Base-by-base conservation (phyloP, 345 rosid species). In the Erysimum cheiranthoides region DNA sequence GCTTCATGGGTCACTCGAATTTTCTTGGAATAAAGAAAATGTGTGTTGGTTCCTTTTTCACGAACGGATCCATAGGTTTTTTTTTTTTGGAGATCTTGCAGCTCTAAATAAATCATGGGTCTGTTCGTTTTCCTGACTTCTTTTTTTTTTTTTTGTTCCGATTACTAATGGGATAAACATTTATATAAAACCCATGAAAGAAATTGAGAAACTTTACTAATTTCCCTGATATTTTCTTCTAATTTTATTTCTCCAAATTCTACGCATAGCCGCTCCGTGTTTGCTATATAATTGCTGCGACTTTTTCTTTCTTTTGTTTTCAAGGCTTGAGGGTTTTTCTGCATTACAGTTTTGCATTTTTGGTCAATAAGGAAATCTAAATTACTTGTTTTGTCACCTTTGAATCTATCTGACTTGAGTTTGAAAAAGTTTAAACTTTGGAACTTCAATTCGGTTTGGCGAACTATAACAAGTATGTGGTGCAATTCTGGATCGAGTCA, bases 41-140 rank as follows among this genome's bases (percentile, higher is more conserved):
- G 61, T 46, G 63, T 13, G 6, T 25, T 53, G 70, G 62, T 52
- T 68, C 21, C 18, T 10, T 21, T n/a, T 46, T 21, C 25, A 64
- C 32, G 6, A 42, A 51, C 9, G n/a, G 76, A 65, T 75, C 79
- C 16, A 35, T 25, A 5, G 0, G 18, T 28, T 0, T 61, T 66
- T 7, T n/a, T 5, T 4, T 18, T 18, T 7, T 21, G 21, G 43
- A 64, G 47, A 73, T 69, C 57, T 69, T 35, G n/a, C 34, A 35
- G 28, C 57, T 60, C 1, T 28, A 60, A 28, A 4, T 28, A 60
- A 28, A 4, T 39, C 45, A 50, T 59, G 69, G 65, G 70, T 60
- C 69, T 68, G 40, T 68, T 62, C 53, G 14, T 76, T 76, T 59
- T 66, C 70, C 65, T 16, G 39, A n/a, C n/a, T n/a, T n/a, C n/a